These are phyloP conservation scores for Phytophthora tentaculata DNA, from an alignment of 352 stramenopile species.

Conservation along the genomic window DNA sequence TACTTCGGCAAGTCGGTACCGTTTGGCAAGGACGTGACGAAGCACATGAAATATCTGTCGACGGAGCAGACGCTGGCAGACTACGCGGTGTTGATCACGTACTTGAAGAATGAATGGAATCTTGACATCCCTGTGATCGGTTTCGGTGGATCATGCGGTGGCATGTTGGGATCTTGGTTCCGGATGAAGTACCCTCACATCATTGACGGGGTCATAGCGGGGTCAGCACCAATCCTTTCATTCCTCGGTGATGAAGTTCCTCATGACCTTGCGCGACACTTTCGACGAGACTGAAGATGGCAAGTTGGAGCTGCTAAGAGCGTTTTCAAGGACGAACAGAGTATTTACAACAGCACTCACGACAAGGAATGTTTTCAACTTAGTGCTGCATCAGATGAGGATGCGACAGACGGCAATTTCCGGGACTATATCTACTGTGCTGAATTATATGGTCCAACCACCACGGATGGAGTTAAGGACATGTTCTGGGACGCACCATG, in stretches of 20 bases:
- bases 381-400: constrained; percentile 55
- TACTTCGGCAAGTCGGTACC: constrained; percentile 96
- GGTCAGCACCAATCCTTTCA: constrained; percentile 65
- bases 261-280: constrained; percentile 61
- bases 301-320: constrained; percentile 44
- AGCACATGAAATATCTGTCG: constrained; percentile 80
- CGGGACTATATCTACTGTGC: constrained; percentile 84
- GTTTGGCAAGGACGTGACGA: constrained; percentile 68
- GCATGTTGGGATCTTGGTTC: constrained; percentile 78
- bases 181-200: constrained; percentile 81
- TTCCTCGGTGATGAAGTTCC: constrained; percentile 62
- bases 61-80: constrained; percentile 87
- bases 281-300: constrained; percentile 36
- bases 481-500: constrained; percentile 87
- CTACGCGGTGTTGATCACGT: constrained; percentile 62
- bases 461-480: constrained; percentile 73
- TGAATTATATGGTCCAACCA: constrained; percentile 66
- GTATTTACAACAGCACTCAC: constrained; percentile 82
- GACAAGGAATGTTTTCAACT: constrained; percentile 63
- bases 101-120: constrained; percentile 55
- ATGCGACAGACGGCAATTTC: constrained; percentile 59
- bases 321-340: constrained; percentile 61
- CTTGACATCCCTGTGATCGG: constrained; percentile 63
- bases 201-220: constrained; percentile 68
- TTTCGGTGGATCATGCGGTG: constrained; percentile 82